phyloP scores from a whole-genome alignment of 2,329 filamentous ascomycete species.

The Trichoderma sp. region DNA sequence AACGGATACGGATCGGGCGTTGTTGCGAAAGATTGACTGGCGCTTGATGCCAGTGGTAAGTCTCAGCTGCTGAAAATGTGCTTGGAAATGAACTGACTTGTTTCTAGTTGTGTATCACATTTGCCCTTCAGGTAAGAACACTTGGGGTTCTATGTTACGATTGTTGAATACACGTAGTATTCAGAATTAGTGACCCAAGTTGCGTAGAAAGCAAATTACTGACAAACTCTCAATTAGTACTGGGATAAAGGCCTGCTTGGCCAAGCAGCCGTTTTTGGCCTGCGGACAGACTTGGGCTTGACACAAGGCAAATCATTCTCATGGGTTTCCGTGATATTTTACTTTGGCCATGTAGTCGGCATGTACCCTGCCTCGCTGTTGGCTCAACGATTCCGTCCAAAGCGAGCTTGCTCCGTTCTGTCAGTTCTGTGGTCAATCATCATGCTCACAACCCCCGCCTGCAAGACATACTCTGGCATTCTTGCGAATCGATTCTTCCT shows the following conservation, averaged over 20 bases:
- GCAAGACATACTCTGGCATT: background rate
- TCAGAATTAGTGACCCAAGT: background rate
- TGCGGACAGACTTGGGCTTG: background rate
- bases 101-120: background rate
- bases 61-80: background rate
- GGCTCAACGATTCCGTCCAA: background rate
- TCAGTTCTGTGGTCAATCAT: background rate
- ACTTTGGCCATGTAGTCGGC: background rate
- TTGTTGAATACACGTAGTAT: too few species aligned
- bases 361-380: conserved; percentile 1
- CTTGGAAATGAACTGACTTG: background rate
- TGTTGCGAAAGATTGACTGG: conserved; percentile 2
- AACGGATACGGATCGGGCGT: background rate
- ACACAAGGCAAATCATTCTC: background rate
- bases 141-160: too few species aligned
- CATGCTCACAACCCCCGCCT: background rate
- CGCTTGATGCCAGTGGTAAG: background rate
- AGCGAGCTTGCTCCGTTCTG: background rate
- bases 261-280: background rate
- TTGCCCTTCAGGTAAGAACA: background rate
- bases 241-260: conserved; percentile 14
- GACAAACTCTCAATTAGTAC: background rate
- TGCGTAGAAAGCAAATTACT: background rate
- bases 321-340: background rate
- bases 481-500: background rate